Base-by-base conservation (phyloP, 257 asterid genomes). In the Rehmannia glutinosa region DNA sequence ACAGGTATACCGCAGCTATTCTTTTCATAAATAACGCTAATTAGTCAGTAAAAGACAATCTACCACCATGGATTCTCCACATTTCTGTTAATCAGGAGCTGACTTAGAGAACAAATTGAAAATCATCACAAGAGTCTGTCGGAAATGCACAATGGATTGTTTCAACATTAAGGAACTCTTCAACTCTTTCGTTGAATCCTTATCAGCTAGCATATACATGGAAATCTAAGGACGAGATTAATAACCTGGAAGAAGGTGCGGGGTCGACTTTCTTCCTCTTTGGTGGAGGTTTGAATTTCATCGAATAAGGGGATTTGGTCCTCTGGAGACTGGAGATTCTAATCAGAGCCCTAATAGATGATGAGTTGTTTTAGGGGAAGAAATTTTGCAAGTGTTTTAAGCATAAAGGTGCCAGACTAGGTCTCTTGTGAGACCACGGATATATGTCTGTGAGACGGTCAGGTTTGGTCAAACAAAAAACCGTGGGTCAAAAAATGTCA, bases 181-280 rank as follows among this genome's bases (percentile, higher is more conserved):
- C 33, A 2, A 28, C 11, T 43, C 50, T 21, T 3, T n/a, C n/a
- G n/a, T n/a, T n/a, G n/a, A n/a, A n/a, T n/a, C n/a, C n/a, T n/a
- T n/a, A n/a, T n/a, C n/a, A n/a, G n/a, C 49, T 33, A 1, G 38
- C 69, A 41, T 2, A 1, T 19, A 11, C 32, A 19, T 39, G n/a
- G 23, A 24, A 19, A 49, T 47, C 35, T 12, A 62, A 20, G 58
- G 39, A 28, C 17, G 57, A 25, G 3, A 35, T 32, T 32, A 55
- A 77, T 73, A 77, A 82, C 90, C 87, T 64, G 66, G 24, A 59
- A 36, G 76, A 50, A 64, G 77, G 27, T 11, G 69, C 33, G 33
- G 65, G 64, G 2, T 79, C 81, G 28, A 74, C 58, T 69, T 78
- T 87, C 82, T 73, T 72, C 81, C 78, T 80, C 83, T 83, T 87